Evolutionary conservation across 768 basidiomycete genomes (phyloP).

Genomic region (Postia placenta): DNA sequence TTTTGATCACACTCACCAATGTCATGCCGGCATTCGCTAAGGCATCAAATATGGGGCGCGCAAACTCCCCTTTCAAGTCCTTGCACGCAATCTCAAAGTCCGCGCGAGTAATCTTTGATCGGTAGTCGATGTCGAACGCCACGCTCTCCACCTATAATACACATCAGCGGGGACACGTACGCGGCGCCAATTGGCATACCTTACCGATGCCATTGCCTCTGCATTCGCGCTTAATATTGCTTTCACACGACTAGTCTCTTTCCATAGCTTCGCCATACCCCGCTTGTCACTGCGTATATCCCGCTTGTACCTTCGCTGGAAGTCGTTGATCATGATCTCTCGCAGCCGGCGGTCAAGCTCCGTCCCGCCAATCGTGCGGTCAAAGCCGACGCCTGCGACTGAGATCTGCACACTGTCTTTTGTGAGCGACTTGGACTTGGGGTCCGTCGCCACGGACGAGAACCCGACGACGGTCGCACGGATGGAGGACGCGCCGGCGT

Average conservation of each 20-base stretch:
- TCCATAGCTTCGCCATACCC: slow-evolving; percentile 91
- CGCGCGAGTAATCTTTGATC: slow-evolving; percentile 65
- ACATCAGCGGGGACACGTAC: background rate
- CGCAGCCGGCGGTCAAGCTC: slow-evolving; percentile 80
- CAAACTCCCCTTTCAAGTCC: slow-evolving; percentile 58
- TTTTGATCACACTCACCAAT: slow-evolving; percentile 52
- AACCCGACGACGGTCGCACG: slow-evolving; percentile 76
- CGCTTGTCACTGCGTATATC: slow-evolving; percentile 69
- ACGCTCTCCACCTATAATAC: slow-evolving; percentile 70
- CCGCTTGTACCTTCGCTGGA: slow-evolving; percentile 64
- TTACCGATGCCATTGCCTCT: slow-evolving; percentile 68
- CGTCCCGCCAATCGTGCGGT: slow-evolving; percentile 71
- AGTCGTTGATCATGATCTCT: slow-evolving; percentile 71
- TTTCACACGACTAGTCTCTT: slow-evolving; percentile 90
- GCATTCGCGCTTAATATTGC: slow-evolving; percentile 88
- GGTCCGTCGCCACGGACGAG: slow-evolving; percentile 38
- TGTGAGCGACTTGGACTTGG: slow-evolving; percentile 39
- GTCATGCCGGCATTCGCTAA: slow-evolving; percentile 59
- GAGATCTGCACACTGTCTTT: slow-evolving; percentile 61
- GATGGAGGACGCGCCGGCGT: slow-evolving; percentile 83
- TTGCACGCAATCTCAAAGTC: slow-evolving; percentile 72
- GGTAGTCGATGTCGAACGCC: slow-evolving; percentile 89
- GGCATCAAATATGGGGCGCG: slow-evolving; percentile 71
- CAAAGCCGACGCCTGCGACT: slow-evolving; percentile 78
- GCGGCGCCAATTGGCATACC: slow-evolving; percentile 19